Evolutionary conservation across 2,329 filamentous ascomycete genomes (phyloP).

Genomic region (Cladophialophora psammophila): DNA sequence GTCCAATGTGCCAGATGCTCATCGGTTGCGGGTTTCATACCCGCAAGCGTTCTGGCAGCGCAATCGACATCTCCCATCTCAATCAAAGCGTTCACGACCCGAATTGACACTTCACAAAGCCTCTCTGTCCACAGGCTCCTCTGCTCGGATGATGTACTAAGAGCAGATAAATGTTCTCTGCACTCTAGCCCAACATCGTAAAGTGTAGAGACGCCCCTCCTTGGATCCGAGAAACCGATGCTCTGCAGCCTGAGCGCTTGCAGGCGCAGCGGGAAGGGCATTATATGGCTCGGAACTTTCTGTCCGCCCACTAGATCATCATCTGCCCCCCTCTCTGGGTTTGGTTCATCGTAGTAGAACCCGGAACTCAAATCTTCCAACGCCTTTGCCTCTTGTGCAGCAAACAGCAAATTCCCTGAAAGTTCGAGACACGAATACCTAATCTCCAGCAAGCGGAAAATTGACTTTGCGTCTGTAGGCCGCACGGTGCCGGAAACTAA

Average conservation of each 20-base stretch:
- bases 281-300: slow-evolving; percentile 72
- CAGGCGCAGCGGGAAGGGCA: slow-evolving; percentile 87
- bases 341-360: slow-evolving; percentile 53
- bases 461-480: slow-evolving; percentile 64
- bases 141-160: slow-evolving; percentile 61
- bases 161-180: slow-evolving; percentile 64
- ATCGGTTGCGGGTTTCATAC: slow-evolving; percentile 53
- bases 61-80: slow-evolving; percentile 84
- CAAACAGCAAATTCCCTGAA: slow-evolving; percentile 73
- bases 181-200: slow-evolving; percentile 87
- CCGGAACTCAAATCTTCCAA: slow-evolving; percentile 69
- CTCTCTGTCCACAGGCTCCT: slow-evolving; percentile 73
- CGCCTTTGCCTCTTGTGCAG: slow-evolving; percentile 68
- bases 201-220: slow-evolving; percentile 85
- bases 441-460: slow-evolving; percentile 81
- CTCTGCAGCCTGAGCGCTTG: slow-evolving; percentile 84
- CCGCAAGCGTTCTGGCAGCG: slow-evolving; percentile 75
- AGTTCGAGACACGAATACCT: slow-evolving; percentile 83
- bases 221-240: slow-evolving; percentile 82
- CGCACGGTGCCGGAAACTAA: slow-evolving; percentile 52
- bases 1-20: slow-evolving; percentile 41
- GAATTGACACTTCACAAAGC: slow-evolving; percentile 75
- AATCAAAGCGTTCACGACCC: slow-evolving; percentile 62
- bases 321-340: slow-evolving; percentile 31
- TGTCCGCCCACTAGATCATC: slow-evolving; percentile 59